Evolutionary conservation across 257 asterid genomes (phyloP), one percentile per base, ranked within the genome.

Genomic region (Nicotiana obtusifolia): DNA sequence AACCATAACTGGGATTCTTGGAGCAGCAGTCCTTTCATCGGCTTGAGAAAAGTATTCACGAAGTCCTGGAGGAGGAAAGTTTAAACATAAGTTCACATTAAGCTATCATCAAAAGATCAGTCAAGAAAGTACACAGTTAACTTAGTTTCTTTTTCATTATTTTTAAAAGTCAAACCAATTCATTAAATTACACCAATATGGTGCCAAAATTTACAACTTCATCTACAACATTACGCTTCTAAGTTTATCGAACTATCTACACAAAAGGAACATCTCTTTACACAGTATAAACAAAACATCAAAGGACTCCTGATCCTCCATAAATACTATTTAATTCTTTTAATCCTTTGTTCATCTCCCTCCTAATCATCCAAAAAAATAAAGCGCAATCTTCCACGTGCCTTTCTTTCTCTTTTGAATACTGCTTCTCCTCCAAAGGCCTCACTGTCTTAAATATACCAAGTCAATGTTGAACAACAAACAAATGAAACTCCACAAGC

Each of bases 1-100:
- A 77, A 94, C 97, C 99, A 95, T 95, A 80, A 93, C 97, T 65
- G 99, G 99, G 83, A 95, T 94, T 86, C 99, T 92, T 44, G 99
- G 98, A 73, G 98, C 95, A 75, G 97, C 88, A 9, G 89, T 83
- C 87, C 99, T 90, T 82, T 94, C 97, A 88, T 95, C 99, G 77
- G 93, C 93, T 89, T 92, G 99, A 84, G 97, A 91, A 83, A 91
- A 89, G 87, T 94, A 95, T 84, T 95, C 99, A 33, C 99, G 91
- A 85, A 95, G 84, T 76, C 99, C 99, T 95, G 90, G 53, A 80
- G 82, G 77, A 85, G 80, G 26, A 75, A 30, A 75, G 26, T 49
- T 26, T 4, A 52, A 75, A 75, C 10, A 59, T 16, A 49, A 75
- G 80, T 75, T 47, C 44, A 49, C 62, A 73, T 24, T 75, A 52